phyloP scores from a whole-genome alignment of 768 basidiomycete species.

The Cubamyces sp. region DNA sequence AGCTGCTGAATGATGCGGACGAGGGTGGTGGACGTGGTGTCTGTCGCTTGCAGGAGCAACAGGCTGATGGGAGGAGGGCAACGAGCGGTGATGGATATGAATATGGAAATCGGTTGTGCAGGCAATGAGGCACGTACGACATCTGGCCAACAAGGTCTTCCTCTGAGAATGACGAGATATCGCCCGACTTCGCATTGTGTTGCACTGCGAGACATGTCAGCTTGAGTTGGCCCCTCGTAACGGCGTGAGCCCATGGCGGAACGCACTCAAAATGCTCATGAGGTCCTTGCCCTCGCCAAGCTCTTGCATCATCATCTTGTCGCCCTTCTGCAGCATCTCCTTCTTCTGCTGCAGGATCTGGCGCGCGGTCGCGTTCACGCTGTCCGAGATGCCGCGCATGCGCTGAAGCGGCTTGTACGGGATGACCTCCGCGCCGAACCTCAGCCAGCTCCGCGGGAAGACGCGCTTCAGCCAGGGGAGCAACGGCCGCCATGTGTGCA shows the following conservation, averaged over 20 bases:
- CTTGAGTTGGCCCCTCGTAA: too few relatives aligned
- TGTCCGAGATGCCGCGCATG: constrained; percentile 13
- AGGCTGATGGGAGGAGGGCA: neutral
- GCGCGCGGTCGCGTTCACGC: neutral
- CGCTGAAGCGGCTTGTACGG: constrained; percentile 6
- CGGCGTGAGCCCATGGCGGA: neutral
- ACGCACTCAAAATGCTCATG: constrained; percentile 12
- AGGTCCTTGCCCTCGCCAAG: constrained; percentile 12
- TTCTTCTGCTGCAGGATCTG: constrained; percentile 10
- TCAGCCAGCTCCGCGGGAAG: constrained; percentile 3
- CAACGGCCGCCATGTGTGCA: constrained; percentile 1
- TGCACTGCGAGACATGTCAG: constrained; percentile 1
- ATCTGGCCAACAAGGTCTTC: constrained; percentile 15
- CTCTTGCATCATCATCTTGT: neutral
- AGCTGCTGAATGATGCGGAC: constrained; percentile 9
- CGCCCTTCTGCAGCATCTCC: constrained; percentile 2
- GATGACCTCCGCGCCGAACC: constrained; percentile 4
- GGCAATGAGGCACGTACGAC: constrained; percentile 6
- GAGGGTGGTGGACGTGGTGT: constrained; percentile 10
- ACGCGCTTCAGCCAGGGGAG: constrained; percentile 9
- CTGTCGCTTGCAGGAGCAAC: constrained; percentile 13
- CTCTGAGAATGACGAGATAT: constrained; percentile 12
- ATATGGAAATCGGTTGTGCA: neutral
- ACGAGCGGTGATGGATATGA: neutral
- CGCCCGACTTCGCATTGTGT: constrained; percentile 1